Percentiles rank a stretch among this genome's conserved stretches.
These are phyloP conservation scores for Puccinia sorghi DNA, from an alignment of 1,284 basidiomycete genomes.

Conservation along the genomic window DNA sequence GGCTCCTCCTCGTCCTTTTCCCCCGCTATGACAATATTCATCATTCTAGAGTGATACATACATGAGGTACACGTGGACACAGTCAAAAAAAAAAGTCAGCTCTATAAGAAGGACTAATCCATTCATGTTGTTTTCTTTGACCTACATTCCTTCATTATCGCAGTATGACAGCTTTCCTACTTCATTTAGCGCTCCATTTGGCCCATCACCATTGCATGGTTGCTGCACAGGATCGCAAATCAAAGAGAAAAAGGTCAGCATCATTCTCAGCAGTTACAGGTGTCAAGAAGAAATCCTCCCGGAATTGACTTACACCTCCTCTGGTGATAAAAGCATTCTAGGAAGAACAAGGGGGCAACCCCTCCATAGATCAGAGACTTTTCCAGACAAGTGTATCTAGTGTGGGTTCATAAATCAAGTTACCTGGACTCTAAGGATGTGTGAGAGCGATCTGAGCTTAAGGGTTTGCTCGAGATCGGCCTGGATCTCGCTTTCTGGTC, in stretches of 20 bases:
- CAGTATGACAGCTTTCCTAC: constrained; percentile 34
- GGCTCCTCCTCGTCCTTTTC: constrained; percentile 22
- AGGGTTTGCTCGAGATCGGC: constrained; percentile 27
- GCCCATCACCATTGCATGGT: constrained; percentile 42
- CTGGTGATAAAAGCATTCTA: constrained; percentile 45
- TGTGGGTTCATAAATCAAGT: neutral
- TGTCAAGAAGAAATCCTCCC: neutral
- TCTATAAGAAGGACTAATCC: neutral
- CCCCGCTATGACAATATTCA: constrained; percentile 42
- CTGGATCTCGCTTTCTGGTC: constrained; percentile 36
- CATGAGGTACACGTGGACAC: too few species aligned
- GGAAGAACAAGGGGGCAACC: neutral
- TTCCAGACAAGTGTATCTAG: neutral
- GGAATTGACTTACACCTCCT: constrained; percentile 40
- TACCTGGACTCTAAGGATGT: constrained; percentile 43
- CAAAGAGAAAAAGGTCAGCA: neutral
- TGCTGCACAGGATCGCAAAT: constrained; percentile 15
- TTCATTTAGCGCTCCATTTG: constrained; percentile 15
- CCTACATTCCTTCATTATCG: constrained; percentile 45
- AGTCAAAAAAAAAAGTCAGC: too few species aligned
- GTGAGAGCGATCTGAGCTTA: constrained; percentile 41
- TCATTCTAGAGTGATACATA: constrained; percentile 36
- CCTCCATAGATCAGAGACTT: neutral
- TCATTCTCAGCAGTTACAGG: neutral
- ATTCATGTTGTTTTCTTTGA: neutral